Conservation (phyloP, 73 alveolate species). For the Symbiodinium pilosum region DNA sequence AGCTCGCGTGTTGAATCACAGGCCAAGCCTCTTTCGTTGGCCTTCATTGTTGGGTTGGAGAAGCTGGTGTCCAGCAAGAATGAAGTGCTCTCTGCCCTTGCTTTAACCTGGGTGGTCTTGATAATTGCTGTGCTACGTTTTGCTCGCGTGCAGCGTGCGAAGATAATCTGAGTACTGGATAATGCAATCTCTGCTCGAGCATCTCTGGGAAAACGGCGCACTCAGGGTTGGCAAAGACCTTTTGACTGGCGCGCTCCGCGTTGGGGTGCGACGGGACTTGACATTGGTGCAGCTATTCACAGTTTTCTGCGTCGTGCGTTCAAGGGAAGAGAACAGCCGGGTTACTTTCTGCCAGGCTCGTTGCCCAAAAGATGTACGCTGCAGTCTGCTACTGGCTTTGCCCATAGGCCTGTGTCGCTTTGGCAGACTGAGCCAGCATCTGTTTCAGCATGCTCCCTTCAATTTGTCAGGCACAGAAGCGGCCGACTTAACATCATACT, state of each 20-base stretch:
- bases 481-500: neutral
- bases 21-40: neutral
- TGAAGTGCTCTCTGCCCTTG: conserved; percentile 2
- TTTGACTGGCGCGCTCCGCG: conserved; percentile 48
- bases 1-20: neutral
- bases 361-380: conserved; percentile 1
- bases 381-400: conserved; percentile 25
- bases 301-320: neutral
- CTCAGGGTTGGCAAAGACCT: conserved; percentile 11
- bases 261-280: neutral
- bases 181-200: neutral
- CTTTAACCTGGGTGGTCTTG: conserved; percentile 2
- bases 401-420: conserved; percentile 16
- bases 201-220: neutral
- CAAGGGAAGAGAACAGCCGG: neutral
- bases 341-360: conserved; percentile 4
- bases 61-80: neutral
- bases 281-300: neutral
- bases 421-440: conserved; percentile 4
- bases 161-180: neutral
- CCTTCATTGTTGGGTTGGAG: neutral
- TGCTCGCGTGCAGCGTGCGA: conserved; percentile 29
- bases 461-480: neutral
- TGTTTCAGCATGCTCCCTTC: conserved; percentile 29
- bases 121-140: conserved; percentile 4